Conservation (phyloP, 2,329 filamentous ascomycete genomes). For the Lizonia empirigonia region DNA sequence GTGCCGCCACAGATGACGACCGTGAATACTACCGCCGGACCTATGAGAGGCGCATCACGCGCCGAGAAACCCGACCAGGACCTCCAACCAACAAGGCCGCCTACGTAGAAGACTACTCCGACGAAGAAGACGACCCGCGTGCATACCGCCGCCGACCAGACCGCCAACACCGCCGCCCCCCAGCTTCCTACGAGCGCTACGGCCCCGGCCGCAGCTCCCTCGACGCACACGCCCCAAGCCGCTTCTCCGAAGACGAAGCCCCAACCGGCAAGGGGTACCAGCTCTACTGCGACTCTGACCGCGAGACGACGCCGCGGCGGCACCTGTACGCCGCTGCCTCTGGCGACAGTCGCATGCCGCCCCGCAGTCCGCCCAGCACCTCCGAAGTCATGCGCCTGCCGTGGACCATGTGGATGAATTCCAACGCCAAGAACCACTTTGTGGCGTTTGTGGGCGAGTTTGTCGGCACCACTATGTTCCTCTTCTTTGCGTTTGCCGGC, state of each 20-base stretch:
- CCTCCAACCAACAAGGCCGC: slow-evolving; percentile 16
- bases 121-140: slow-evolving; percentile 33
- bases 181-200: slow-evolving; percentile 31
- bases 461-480: slow-evolving; percentile 53
- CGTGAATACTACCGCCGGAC: slow-evolving; percentile 17
- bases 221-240: slow-evolving; percentile 19
- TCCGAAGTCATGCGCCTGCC: slow-evolving; percentile 47
- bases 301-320: slow-evolving; percentile 22
- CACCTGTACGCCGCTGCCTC: slow-evolving; percentile 10
- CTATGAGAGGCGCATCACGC: slow-evolving; percentile 14
- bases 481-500: slow-evolving; percentile 53
- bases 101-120: slow-evolving; percentile 38
- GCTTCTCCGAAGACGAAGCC: slow-evolving; percentile 26
- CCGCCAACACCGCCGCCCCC: slow-evolving; percentile 32
- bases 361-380: slow-evolving; percentile 30
- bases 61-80: slow-evolving; percentile 7
- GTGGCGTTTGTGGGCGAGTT: slow-evolving; percentile 56
- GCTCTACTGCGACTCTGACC: slow-evolving; percentile 34
- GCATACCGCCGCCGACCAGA: slow-evolving; percentile 33
- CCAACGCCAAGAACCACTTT: slow-evolving; percentile 47
- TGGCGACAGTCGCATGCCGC: slow-evolving; percentile 26
- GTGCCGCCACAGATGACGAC: slow-evolving; percentile 16
- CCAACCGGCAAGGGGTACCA: slow-evolving; percentile 27
- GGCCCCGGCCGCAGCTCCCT: slow-evolving; percentile 23
- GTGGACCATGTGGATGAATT: slow-evolving; percentile 47